Percentiles rank a stretch among this genome's conserved stretches.
Evolutionary conservation across 768 basidiomycete genomes (phyloP).

Genomic region (Candolleomyces eurysporus): DNA sequence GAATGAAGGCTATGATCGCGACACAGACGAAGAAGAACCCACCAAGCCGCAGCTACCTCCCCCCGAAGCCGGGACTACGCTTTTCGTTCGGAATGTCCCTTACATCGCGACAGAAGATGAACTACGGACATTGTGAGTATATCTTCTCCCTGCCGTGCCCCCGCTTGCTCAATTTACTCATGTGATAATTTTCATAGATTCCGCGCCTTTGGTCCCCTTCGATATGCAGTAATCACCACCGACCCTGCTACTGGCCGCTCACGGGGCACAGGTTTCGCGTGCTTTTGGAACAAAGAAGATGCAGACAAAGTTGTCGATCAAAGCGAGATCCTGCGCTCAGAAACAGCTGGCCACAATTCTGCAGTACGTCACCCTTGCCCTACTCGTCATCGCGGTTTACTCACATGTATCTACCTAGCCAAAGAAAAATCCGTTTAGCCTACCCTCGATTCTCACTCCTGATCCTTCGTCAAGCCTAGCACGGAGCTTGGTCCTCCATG

Average conservation of each 20-base stretch:
- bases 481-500: slow-evolving; percentile 82
- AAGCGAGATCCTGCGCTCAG: slow-evolving; percentile 66
- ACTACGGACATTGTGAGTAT: slow-evolving; percentile 71
- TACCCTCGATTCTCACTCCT: slow-evolving; percentile 88
- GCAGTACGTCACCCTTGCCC: slow-evolving; percentile 20
- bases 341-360: slow-evolving; percentile 50
- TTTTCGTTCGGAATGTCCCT: slow-evolving; percentile 93
- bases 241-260: slow-evolving; percentile 83
- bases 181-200: slow-evolving; percentile 50
- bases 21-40: slow-evolving; percentile 40
- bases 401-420: slow-evolving; percentile 29
- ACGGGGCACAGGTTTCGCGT: slow-evolving; percentile 93
- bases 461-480: slow-evolving; percentile 89
- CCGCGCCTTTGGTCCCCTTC: slow-evolving; percentile 86
- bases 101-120: slow-evolving; percentile 94
- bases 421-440: slow-evolving; percentile 81
- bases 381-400: neutral
- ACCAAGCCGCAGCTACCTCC: slow-evolving; percentile 71
- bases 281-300: slow-evolving; percentile 93
- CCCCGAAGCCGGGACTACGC: slow-evolving; percentile 84
- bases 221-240: slow-evolving; percentile 89
- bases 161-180: neutral
- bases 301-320: slow-evolving; percentile 84
- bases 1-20: slow-evolving; percentile 30
- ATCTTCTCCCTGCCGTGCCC: neutral